phyloP scores from a whole-genome alignment of 2,329 filamentous ascomycete genomes.

The Aspergillus brasiliensis region DNA sequence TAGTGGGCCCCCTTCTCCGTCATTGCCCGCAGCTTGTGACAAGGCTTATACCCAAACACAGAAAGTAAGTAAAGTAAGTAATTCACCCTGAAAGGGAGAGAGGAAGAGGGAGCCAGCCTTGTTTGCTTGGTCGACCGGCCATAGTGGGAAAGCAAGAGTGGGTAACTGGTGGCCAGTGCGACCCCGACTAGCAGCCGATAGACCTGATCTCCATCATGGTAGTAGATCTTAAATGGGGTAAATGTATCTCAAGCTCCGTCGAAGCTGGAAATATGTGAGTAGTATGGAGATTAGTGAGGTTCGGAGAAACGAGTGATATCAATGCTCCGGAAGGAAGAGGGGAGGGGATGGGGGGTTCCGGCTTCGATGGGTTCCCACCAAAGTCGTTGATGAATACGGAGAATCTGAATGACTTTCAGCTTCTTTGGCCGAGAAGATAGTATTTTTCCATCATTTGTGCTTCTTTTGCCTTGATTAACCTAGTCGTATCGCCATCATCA shows the following conservation, averaged over 20 bases:
- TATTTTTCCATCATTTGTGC: too few relatives aligned
- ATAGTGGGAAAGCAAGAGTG: slow-evolving; percentile 16
- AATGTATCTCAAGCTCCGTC: slow-evolving; percentile 8
- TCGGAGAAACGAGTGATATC: slow-evolving; percentile 20
- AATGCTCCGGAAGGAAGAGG: slow-evolving; percentile 21
- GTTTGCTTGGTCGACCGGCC: slow-evolving; percentile 16
- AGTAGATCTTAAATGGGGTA: slow-evolving; percentile 32
- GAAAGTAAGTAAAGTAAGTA: too few relatives aligned
- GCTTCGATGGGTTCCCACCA: slow-evolving; percentile 21
- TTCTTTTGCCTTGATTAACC: slow-evolving; percentile 1
- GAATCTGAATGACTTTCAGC: not conserved
- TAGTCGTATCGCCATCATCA: slow-evolving; percentile 9
- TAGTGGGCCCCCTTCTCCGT: not conserved
- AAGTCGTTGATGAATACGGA: slow-evolving; percentile 4
- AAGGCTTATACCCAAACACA: slow-evolving; percentile 24
- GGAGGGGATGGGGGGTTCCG: slow-evolving; percentile 7
- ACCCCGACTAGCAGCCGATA: slow-evolving; percentile 37
- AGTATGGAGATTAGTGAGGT: slow-evolving; percentile 10
- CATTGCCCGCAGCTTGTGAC: slow-evolving; percentile 20
- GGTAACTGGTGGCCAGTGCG: slow-evolving; percentile 36
- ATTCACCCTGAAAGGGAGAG: too few relatives aligned
- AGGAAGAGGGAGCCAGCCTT: slow-evolving; percentile 11
- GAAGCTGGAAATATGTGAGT: slow-evolving; percentile 13
- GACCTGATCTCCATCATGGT: slow-evolving; percentile 38
- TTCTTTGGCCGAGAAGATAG: too few relatives aligned